Evolutionary conservation across 2,329 filamentous ascomycete genomes (phyloP).

Genomic region (Corynespora cassiicola): DNA sequence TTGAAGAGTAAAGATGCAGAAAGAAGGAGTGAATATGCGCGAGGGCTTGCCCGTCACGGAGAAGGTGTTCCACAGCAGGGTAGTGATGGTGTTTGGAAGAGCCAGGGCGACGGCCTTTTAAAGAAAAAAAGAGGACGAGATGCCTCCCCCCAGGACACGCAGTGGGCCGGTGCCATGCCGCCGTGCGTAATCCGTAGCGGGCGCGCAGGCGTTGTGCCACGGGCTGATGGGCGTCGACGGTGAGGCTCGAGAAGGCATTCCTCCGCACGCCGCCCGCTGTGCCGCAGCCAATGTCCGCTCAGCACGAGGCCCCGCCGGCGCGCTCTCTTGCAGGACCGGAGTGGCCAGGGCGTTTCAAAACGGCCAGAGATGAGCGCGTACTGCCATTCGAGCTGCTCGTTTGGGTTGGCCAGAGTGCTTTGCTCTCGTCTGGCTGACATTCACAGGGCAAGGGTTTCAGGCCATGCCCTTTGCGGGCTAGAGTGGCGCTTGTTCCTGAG

Average conservation of each 20-base stretch:
- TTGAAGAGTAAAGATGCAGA: constrained; percentile 31
- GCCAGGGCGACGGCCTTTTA: constrained; percentile 18
- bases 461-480: constrained; percentile 16
- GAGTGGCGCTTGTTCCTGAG: constrained; percentile 30
- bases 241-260: constrained; percentile 21
- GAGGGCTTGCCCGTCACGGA: constrained; percentile 40
- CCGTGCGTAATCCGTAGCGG: too few relatives aligned
- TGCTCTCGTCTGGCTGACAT: constrained; percentile 21
- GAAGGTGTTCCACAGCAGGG: neutral
- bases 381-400: constrained; percentile 19
- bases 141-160: too few relatives aligned
- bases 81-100: neutral
- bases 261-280: constrained; percentile 28
- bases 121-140: too few relatives aligned
- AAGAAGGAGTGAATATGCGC: constrained; percentile 38
- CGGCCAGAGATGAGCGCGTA: constrained; percentile 24
- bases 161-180: too few relatives aligned
- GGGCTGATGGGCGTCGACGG: constrained; percentile 14
- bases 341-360: constrained; percentile 33
- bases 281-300: constrained; percentile 29
- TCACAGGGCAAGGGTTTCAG: constrained; percentile 29
- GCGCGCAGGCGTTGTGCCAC: constrained; percentile 33
- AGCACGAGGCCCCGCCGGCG: constrained; percentile 5
- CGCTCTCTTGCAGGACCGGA: constrained; percentile 11
- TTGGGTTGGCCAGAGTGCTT: constrained; percentile 19